These are phyloP conservation scores for Leersia perrieri DNA, from an alignment of 176 grass and related monocot genomes.

Conservation along the genomic window DNA sequence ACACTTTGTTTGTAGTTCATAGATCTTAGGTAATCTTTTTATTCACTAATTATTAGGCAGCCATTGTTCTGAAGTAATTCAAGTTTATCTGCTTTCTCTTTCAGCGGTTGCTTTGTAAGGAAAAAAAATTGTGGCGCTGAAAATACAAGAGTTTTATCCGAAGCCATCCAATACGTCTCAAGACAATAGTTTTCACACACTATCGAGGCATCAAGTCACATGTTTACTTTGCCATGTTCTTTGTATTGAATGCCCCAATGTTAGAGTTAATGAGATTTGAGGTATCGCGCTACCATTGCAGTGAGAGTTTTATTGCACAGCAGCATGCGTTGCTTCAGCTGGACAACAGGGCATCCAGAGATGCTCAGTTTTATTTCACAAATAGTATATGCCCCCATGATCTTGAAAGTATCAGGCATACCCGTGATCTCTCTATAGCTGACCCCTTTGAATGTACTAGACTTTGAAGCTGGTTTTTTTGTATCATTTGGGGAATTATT, in stretches of 20 bases:
- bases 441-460: too few species aligned
- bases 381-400: too few species aligned
- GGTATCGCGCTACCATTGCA: background rate
- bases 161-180: conserved; percentile 1
- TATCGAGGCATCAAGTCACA: background rate
- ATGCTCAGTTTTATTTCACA: too few species aligned
- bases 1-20: background rate
- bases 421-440: too few species aligned
- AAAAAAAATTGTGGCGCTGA: background rate
- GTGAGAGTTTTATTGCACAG: background rate
- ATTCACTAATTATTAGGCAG: too few species aligned
- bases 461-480: too few species aligned
- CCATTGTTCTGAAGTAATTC: background rate
- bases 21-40: too few species aligned
- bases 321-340: background rate
- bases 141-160: background rate
- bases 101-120: background rate
- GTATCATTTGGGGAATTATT: too few species aligned
- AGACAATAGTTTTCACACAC: background rate
- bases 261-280: conserved; percentile 15
- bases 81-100: too few species aligned
- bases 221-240: conserved; percentile 23
- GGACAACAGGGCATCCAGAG: conserved; percentile 17
- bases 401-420: too few species aligned
- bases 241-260: background rate